These are phyloP conservation scores for Murraya koenigii DNA, from an alignment of 345 rosid genomes.

Conservation along the genomic window DNA sequence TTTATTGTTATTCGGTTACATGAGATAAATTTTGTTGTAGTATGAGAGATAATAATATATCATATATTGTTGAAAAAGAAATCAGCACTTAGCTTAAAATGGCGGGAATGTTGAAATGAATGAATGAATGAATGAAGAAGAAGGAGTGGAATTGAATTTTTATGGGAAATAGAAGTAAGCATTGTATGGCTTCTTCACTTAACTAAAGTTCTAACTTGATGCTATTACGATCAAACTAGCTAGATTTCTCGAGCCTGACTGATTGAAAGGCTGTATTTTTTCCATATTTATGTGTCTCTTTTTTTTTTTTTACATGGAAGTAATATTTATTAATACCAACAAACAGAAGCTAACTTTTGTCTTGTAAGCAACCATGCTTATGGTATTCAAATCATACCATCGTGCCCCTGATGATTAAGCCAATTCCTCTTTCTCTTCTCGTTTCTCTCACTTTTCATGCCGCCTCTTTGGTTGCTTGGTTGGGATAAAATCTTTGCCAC, in stretches of 20 bases:
- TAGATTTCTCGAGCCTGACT: neutral
- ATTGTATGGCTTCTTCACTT: neutral
- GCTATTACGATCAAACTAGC: neutral
- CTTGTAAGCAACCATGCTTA: neutral
- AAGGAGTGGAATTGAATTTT: neutral
- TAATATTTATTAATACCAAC: neutral
- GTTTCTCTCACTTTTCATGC: too few relatives aligned
- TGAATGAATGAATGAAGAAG: neutral
- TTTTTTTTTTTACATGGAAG: neutral
- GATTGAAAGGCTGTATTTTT: neutral
- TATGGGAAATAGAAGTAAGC: neutral
- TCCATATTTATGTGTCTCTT: neutral
- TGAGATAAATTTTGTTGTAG: neutral
- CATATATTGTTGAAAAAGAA: neutral
- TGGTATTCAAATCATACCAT: too few relatives aligned
- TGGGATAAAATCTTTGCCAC: too few relatives aligned
- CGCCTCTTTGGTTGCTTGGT: too few relatives aligned
- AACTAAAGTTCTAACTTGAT: neutral
- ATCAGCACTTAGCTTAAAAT: neutral
- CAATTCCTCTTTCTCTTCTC: too few relatives aligned
- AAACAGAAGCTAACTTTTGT: neutral
- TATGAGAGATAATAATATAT: neutral
- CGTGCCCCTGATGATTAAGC: too few relatives aligned
- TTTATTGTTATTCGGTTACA: neutral
- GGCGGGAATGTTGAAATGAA: neutral